Evolutionary conservation across 176 grass and related monocot genomes (phyloP).

Genomic region (Aegilops tauschii): DNA sequence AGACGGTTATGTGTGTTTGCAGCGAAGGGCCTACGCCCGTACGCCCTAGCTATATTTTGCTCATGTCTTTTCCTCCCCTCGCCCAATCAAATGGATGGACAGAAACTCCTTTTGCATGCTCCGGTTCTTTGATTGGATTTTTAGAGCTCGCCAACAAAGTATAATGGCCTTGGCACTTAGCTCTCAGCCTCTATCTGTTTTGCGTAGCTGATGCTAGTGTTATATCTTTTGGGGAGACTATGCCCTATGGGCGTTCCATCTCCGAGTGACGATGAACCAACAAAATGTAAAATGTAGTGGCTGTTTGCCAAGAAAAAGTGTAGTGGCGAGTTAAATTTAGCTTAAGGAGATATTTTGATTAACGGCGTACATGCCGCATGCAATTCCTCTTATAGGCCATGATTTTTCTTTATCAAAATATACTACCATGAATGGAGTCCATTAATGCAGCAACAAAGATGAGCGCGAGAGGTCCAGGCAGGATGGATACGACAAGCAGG

Average conservation of each 20-base stretch:
- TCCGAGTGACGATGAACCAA: constrained; percentile 5
- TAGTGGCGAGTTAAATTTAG: not conserved
- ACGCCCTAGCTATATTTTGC: not conserved
- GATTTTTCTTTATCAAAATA: not conserved
- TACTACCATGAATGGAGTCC: not conserved
- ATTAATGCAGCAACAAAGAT: not conserved
- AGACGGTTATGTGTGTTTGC: constrained; percentile 18
- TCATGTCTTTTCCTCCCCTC: not conserved
- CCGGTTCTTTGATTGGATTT: not conserved
- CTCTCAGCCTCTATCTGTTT: not conserved
- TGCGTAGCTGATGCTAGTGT: not conserved
- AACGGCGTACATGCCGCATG: not conserved
- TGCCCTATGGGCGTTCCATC: not conserved
- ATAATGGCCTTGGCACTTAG: not conserved
- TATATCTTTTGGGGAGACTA: not conserved
- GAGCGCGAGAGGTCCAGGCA: not conserved
- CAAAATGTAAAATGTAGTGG: constrained; percentile 6
- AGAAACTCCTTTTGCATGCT: not conserved
- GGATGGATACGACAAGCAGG: not conserved
- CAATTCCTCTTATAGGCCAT: not conserved
- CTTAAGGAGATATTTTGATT: not conserved
- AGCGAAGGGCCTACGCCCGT: not conserved
- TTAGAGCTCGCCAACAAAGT: not conserved
- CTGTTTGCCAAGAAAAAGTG: not conserved
- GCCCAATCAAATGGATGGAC: not conserved